Evolutionary conservation across 345 rosid species (phyloP).

Genomic region (Isatis tinctoria): DNA sequence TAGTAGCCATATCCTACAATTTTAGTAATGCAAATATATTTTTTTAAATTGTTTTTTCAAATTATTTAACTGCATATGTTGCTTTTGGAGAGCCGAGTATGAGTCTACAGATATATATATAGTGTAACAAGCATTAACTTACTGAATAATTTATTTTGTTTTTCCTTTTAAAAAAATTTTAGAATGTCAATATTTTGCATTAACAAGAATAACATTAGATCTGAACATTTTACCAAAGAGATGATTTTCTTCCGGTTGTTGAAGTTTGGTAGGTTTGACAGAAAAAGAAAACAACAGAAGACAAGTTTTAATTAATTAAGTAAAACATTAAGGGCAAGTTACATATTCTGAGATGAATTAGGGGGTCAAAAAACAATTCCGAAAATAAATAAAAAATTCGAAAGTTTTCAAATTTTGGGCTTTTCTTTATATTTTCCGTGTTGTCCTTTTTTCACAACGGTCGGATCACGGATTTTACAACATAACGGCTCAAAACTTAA

Average conservation of each 20-base stretch:
- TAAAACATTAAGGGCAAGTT: neutral
- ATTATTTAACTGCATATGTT: neutral
- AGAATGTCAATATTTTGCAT: no score
- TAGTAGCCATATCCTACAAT: neutral
- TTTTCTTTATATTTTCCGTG: conserved; percentile 3
- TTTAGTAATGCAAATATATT: neutral
- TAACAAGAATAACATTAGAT: no score
- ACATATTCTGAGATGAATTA: neutral
- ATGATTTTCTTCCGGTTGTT: neutral
- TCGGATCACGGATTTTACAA: conserved; percentile 35
- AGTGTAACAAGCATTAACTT: neutral
- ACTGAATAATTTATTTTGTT: neutral
- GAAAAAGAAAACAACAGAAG: neutral
- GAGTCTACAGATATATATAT: neutral
- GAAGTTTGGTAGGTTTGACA: neutral
- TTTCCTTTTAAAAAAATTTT: no score
- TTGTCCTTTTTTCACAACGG: conserved; percentile 35
- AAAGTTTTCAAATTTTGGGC: conserved; percentile 18
- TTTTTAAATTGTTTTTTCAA: neutral
- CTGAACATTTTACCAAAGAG: neutral
- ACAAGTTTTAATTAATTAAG: neutral
- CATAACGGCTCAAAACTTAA: conserved; percentile 26
- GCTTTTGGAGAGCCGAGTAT: neutral
- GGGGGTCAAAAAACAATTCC: neutral
- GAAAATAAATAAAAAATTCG: conserved; percentile 1